Evolutionary conservation across 192 early-diverging fungal genomes (phyloP), one percentile per base, ranked within the genome.

Genomic region (Neocallimastix lanati): DNA sequence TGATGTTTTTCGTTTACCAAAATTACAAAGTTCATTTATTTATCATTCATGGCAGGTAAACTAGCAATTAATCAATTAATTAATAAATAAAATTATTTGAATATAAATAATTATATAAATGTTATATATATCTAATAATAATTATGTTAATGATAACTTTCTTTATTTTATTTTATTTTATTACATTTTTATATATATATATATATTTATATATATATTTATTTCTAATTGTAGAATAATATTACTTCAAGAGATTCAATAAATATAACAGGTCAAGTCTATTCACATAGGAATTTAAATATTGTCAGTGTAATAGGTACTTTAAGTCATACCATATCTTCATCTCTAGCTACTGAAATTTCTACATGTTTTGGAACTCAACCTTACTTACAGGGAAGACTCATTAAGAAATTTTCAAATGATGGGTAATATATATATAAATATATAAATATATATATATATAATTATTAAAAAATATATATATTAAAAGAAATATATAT

Each of bases 271-370:
- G 92, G 91, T 28, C 86, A 88, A 25, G 91, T 91, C 87, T 83
- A 90, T 15, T 81, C 92, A 29, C 82, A 90, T 76, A 90, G 89
- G 40, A 90, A 91, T 29, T 83, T 92, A 81, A 93, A 94, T 50
- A 89, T 88, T 3, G 94, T 93, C 40, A 95, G 90, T 78, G 85
- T 96, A 28, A 81, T 91, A 18, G 95, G 90, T n/a, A 94, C 93
- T 16, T 79, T 96, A 33, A 89, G 92, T 4, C 93, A 95, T 84
- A 83, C 94, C 37, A 86, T 93, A 25, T 89, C 91, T 15, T 91
- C 93, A 12, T 89, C 87, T 76, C 78, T 93, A 14, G 92, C 89
- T 84, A 86, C 87, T 21, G 93, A 95, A 83, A 89, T 92, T 85
- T 81, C 40, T 21, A 50, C 40, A 21, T 50, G 40, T 21, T 4